Base-by-base conservation (phyloP, 129 eudicot genomes). In the Cynara cardunculus region DNA sequence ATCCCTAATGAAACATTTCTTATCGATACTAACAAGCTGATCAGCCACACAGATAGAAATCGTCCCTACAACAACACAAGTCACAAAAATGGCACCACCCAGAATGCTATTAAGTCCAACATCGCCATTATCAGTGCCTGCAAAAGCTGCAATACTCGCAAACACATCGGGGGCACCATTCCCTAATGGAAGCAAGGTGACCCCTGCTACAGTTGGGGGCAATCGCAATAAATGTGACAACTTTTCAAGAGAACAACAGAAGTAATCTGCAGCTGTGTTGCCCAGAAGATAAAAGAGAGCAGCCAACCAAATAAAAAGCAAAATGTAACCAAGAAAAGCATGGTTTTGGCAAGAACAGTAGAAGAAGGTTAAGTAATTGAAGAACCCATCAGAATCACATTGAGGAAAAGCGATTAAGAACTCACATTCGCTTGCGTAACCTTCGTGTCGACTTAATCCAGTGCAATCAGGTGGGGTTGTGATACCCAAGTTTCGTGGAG, bases 131-230 rank as follows among this genome's bases (percentile, higher is more conserved):
- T 81, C 90, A 7, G 79, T 65, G 59, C 96, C 92, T 19, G 86
- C 88, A 77, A 92, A 92, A 19, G 98, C 92, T 12, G 97, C 98
- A 22, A 94, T 87, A 31, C 98, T 92, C 19, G 98, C 83, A 71
- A 94, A 94, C 61, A 94, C 96, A 74, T 92, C 98, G 14, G 97
- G 92, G 13, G 97, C 97, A 8, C 98, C 98, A 25, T 94, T 94
- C 7, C 98, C 98, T 16, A 94, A 75, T 3, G 98, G 97, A 24
- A 94, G 89, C 84, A 94, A 80, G 49, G 97, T 88, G 59, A 94
- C 98, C 66, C 98, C 98, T 7, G 97, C 97, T 27, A 92, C 87
- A 16, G 96, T 90, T 1, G 98, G 90, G 1, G 96, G 83, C 41
- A 94, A 79, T 6, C 74, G 80, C 84, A 88, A 83, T 27, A 90